Conservation (phyloP, 129 eudicot species). For the Centrapalus pauciflorus region DNA sequence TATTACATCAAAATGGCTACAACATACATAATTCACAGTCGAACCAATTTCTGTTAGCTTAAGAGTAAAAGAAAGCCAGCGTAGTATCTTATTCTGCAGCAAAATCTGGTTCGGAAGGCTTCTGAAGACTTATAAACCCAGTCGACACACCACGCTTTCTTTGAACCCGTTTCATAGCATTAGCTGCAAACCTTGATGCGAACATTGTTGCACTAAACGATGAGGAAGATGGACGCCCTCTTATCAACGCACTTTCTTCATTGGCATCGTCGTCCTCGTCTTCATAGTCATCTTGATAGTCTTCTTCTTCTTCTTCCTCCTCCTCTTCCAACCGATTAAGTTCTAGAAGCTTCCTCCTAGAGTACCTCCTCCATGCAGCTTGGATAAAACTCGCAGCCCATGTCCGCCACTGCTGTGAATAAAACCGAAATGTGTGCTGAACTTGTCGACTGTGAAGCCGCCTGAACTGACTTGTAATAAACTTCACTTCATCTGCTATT, state of each 20-base stretch:
- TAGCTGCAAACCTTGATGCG: conserved; percentile 71
- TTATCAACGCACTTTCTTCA: conserved; percentile 30
- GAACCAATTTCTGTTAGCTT: neutral
- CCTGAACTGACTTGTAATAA: conserved; percentile 74
- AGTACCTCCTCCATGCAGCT: conserved; percentile 78
- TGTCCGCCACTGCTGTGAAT: conserved; percentile 93
- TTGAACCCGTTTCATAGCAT: conserved; percentile 55
- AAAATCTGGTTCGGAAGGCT: conserved; percentile 65
- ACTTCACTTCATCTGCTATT: conserved; percentile 71
- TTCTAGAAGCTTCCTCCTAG: conserved; percentile 57
- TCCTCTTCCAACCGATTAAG: conserved; percentile 37
- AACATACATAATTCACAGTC: neutral
- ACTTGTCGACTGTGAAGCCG: conserved; percentile 83
- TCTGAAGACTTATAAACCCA: conserved; percentile 40
- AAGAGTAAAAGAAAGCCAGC: neutral
- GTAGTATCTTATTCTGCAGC: conserved; percentile 12
- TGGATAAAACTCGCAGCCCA: conserved; percentile 94
- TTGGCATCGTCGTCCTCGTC: conserved; percentile 21
- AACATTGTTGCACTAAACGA: conserved; percentile 56
- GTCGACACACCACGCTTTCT: conserved; percentile 42
- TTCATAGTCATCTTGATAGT: conserved; percentile 7
- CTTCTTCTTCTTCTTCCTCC: conserved; percentile 24
- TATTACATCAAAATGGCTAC: conserved; percentile 3
- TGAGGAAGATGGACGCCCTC: conserved; percentile 28
- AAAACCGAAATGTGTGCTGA: conserved; percentile 81